These are phyloP conservation scores for Pseudogymnoascus sp. DNA, from an alignment of 2,329 filamentous ascomycete genomes.

Conservation along the genomic window DNA sequence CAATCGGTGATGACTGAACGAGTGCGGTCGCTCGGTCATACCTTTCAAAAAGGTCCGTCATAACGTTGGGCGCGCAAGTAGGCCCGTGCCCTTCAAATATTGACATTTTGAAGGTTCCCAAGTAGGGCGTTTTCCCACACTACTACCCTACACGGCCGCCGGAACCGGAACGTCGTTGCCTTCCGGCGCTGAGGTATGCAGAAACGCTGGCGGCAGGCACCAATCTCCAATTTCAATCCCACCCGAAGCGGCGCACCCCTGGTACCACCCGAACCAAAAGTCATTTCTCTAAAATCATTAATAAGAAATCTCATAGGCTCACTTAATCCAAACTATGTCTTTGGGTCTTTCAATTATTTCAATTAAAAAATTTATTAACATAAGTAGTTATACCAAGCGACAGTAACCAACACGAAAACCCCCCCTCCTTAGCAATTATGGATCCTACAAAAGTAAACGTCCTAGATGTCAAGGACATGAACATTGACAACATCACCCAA, in stretches of 20 bases:
- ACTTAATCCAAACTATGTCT: neutral
- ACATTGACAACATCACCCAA: conserved; percentile 72
- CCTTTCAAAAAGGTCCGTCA: too few relatives aligned
- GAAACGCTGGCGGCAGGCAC: neutral
- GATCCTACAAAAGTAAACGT: conserved; percentile 37
- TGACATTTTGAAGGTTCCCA: too few relatives aligned
- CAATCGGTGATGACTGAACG: neutral
- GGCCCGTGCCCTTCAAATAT: too few relatives aligned
- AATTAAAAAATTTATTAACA: neutral
- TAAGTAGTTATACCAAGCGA: neutral
- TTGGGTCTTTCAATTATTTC: neutral
- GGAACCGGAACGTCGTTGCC: neutral
- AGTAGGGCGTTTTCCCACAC: neutral
- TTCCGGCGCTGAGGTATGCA: neutral
- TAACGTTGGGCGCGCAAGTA: too few relatives aligned
- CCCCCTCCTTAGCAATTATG: conserved; percentile 27
- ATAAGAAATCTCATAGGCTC: neutral
- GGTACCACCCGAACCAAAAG: neutral
- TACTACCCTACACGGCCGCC: neutral
- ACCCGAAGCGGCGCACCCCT: neutral
- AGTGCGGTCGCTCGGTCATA: too few relatives aligned
- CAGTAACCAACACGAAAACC: neutral
- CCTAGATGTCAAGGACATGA: conserved; percentile 60
- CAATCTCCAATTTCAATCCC: neutral
- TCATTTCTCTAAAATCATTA: neutral